Conservation (phyloP, 2,329 filamentous ascomycete genomes). For the Biscogniauxia sp. region DNA sequence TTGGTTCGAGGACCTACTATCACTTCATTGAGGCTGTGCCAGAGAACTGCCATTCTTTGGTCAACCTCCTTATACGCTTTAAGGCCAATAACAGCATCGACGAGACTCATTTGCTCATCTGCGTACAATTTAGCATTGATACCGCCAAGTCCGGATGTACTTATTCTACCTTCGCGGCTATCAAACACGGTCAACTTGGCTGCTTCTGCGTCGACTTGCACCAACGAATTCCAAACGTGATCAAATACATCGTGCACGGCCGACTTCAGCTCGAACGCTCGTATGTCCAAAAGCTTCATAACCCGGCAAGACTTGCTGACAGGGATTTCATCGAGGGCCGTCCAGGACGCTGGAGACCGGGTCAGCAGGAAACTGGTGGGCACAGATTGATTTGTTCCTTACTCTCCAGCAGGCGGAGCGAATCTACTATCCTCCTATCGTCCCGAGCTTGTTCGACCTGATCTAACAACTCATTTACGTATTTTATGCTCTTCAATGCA, state of each 20-base stretch:
- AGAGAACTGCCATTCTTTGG: conserved; percentile 57
- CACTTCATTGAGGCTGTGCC: conserved; percentile 59
- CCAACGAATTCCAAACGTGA: conserved; percentile 67
- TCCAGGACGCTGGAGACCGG: conserved; percentile 48
- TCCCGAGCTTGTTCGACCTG: conserved; percentile 57
- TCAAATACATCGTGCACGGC: conserved; percentile 65
- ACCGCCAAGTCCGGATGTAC: not conserved
- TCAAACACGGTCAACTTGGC: conserved; percentile 56
- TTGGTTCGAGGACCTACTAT: conserved; percentile 61
- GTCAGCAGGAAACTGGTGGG: conserved; percentile 21
- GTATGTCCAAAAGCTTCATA: conserved; percentile 62
- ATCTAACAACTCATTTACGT: conserved; percentile 60
- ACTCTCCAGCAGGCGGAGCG: conserved; percentile 56
- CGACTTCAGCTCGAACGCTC: conserved; percentile 64
- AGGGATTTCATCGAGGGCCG: conserved; percentile 57
- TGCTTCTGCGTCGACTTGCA: conserved; percentile 58
- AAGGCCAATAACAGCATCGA: conserved; percentile 54
- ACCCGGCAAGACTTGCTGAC: conserved; percentile 61
- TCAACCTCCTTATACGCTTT: conserved; percentile 61
- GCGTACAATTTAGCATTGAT: conserved; percentile 24
- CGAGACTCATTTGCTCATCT: conserved; percentile 52
- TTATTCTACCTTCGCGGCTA: conserved; percentile 45
- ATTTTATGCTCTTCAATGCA: conserved; percentile 49
- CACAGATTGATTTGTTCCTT: conserved; percentile 23
- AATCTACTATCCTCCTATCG: conserved; percentile 56